Base-by-base conservation (phyloP, 768 basidiomycete genomes). In the Lentinula raphanica region DNA sequence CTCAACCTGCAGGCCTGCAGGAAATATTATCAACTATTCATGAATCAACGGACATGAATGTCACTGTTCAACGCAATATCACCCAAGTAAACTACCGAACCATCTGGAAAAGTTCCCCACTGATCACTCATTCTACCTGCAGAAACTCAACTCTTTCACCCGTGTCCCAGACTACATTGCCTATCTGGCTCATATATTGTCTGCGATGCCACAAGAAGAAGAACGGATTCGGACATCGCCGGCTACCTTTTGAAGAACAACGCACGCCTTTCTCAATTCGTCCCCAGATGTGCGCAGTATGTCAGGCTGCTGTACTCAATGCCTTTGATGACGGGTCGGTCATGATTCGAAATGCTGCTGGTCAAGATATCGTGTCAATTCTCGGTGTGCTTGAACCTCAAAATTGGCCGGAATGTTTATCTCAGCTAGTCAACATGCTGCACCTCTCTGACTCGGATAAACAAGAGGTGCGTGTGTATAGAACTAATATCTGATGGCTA, bases 221-320 rank as follows among this genome's bases (percentile, higher is more conserved):
- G 94, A 93, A 69, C 88, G 90, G 50, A 93, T 96, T 70, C 86
- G 96, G 54, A 91, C 59, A 95, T 98, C 75, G 95, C 96, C 25
- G 96, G 96, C 42, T 92, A 98, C 66, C 79, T 98, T 23, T 85
- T 99, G 72, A 99, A 99, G 85, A 98, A 99, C 73, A 94, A 94
- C 66, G 83, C 92, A 44, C 82, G 86, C 59, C 80, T 89, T 94
- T 68, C 78, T 94, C 55, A 79, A 77, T 48, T 81, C 85, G 6
- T 75, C 85, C 23, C 76, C 79, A 17, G 82, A 86, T 48, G 88
- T 94, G 21, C 82, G 29, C 76, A 83, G 49, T 91, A 86, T 67
- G 84, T 90, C 62, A 91, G 94, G 75, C 74, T 29, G 82, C 88
- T 46, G 83, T 93, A 29, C 83, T 94, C 5, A 79, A 84, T 62